Evolutionary conservation across 2,329 filamentous ascomycete species (phyloP).

Genomic region (Venturia asperata): DNA sequence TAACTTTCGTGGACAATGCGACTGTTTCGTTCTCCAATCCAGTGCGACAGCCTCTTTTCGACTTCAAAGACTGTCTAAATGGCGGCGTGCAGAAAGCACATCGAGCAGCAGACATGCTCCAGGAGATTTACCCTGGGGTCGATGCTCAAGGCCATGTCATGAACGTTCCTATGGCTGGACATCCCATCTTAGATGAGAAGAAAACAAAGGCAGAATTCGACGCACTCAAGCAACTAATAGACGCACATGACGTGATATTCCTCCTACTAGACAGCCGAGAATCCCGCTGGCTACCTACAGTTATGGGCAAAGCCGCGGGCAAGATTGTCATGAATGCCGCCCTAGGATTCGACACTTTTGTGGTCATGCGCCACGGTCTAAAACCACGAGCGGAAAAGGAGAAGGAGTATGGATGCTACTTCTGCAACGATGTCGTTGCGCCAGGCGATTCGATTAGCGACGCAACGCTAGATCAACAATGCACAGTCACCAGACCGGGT

Average conservation of each 20-base stretch:
- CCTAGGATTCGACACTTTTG: conserved; percentile 90
- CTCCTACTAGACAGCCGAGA: conserved; percentile 96
- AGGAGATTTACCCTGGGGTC: conserved; percentile 84
- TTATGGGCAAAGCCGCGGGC: conserved; percentile 86
- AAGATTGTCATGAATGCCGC: conserved; percentile 98
- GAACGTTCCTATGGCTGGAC: conserved; percentile 91
- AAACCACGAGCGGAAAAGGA: conserved; percentile 43
- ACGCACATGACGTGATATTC: conserved; percentile 86
- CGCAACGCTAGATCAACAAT: conserved; percentile 93
- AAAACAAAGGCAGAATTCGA: conserved; percentile 60
- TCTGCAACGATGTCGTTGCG: conserved; percentile 95
- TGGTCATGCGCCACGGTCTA: conserved; percentile 92
- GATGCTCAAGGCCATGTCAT: conserved; percentile 73
- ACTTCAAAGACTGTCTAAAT: conserved; percentile 78
- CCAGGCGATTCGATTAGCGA: conserved; percentile 92
- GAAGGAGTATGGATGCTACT: conserved; percentile 83
- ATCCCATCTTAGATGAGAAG: conserved; percentile 72
- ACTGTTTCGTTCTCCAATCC: conserved; percentile 93
- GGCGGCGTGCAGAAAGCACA: conserved; percentile 80
- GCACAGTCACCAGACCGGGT: conserved; percentile 90
- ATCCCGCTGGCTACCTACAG: conserved; percentile 87
- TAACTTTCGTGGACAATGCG: conserved; percentile 93
- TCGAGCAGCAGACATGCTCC: conserved; percentile 70
- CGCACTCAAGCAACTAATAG: conserved; percentile 64
- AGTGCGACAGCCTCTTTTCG: conserved; percentile 86